A percentile compares a stretch with the other conserved stretches of the same genome.
These are phyloP conservation scores for Schizonepeta tenuifolia DNA, from an alignment of 257 asterid genomes.

Conservation along the genomic window DNA sequence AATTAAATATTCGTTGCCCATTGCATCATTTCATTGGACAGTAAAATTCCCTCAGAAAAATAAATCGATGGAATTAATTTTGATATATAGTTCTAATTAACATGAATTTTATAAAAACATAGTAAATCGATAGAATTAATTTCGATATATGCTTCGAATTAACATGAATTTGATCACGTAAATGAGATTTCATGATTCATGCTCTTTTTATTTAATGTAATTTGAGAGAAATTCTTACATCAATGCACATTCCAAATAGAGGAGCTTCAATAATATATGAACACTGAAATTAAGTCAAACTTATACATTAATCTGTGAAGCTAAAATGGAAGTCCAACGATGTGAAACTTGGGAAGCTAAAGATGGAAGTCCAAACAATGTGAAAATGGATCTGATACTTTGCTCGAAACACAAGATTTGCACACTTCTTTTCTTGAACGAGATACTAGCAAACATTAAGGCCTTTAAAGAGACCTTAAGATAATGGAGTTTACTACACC, in stretches of 20 bases:
- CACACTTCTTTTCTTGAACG: conserved; percentile 20
- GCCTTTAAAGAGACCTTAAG: neutral
- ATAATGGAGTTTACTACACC: neutral
- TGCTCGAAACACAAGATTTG: conserved; percentile 33
- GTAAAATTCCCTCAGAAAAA: too few species aligned
- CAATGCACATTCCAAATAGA: neutral
- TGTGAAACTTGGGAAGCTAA: neutral
- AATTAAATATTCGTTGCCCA: too few species aligned
- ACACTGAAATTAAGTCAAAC: conserved; percentile 3
- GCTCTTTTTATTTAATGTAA: neutral
- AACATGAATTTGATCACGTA: neutral
- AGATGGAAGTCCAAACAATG: conserved; percentile 20
- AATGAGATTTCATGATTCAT: neutral
- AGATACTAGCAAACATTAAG: neutral
- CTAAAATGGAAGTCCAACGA: conserved; percentile 8
- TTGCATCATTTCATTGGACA: too few species aligned
- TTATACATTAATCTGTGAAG: neutral
- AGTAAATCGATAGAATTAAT: neutral
- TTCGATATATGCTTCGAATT: neutral
- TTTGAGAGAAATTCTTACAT: too few species aligned
- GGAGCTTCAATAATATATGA: neutral
- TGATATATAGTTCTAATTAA: neutral
- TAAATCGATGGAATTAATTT: neutral
- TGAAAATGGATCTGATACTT: conserved; percentile 46
- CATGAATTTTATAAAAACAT: neutral